These are phyloP conservation scores for Bocquillonia castaneifolia DNA, from an alignment of 441 rosid species.

Conservation along the genomic window DNA sequence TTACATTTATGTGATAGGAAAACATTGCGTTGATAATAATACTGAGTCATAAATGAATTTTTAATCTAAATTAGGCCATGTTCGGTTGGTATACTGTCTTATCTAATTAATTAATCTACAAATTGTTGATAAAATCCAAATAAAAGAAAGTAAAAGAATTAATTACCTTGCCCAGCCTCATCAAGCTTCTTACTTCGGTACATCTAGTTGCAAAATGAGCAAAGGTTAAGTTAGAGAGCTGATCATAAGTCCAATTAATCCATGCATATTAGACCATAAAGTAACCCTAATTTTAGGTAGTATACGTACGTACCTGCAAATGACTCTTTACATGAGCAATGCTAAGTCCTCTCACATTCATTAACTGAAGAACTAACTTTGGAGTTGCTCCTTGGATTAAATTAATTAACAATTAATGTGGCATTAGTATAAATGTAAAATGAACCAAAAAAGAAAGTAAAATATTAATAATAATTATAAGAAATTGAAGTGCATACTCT, in stretches of 20 bases:
- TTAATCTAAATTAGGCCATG: too few relatives aligned
- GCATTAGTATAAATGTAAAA: too few relatives aligned
- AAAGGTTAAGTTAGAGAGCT: too few relatives aligned
- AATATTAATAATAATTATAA: not conserved
- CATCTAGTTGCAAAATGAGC: slow-evolving; percentile 44
- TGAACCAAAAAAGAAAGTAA: too few relatives aligned
- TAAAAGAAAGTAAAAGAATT: not conserved
- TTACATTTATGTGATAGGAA: too few relatives aligned
- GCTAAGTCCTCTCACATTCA: slow-evolving; percentile 79
- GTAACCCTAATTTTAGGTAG: not conserved
- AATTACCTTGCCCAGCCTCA: slow-evolving; percentile 53
- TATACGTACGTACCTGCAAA: slow-evolving; percentile 70
- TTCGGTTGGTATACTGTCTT: too few relatives aligned
- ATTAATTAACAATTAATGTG: too few relatives aligned
- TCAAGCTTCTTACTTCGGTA: slow-evolving; percentile 79
- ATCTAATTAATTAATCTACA: too few relatives aligned
- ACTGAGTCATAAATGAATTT: too few relatives aligned
- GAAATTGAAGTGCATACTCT: slow-evolving; percentile 43
- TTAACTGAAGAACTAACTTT: slow-evolving; percentile 74
- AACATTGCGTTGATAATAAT: too few relatives aligned
- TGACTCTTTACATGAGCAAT: slow-evolving; percentile 96
- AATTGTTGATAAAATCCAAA: not conserved
- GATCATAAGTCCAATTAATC: too few relatives aligned
- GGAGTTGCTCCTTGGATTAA: slow-evolving; percentile 98
- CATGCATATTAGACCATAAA: not conserved